Conservation (phyloP, 495 filamentous ascomycete genomes). For the Xeromyces bisporus region DNA sequence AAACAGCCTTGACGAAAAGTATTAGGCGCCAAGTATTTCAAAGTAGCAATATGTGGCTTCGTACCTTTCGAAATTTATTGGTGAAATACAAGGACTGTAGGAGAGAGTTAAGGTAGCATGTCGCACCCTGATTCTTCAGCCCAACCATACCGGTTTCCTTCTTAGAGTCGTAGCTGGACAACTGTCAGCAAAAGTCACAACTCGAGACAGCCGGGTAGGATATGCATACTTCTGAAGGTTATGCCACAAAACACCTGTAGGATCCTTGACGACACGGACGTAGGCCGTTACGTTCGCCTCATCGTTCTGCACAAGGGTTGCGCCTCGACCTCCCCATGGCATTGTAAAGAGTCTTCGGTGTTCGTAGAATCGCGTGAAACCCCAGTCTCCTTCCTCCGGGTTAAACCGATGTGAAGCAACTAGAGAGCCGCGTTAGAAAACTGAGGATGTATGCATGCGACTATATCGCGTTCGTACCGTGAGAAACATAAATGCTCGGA, state of each 20-base stretch:
- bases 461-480: constrained; percentile 28
- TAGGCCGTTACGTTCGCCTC: constrained; percentile 80
- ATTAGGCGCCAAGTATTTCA: not conserved
- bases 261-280: constrained; percentile 85
- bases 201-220: not conserved
- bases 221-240: constrained; percentile 72
- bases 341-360: constrained; percentile 62
- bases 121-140: constrained; percentile 92
- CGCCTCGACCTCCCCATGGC: constrained; percentile 46
- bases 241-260: constrained; percentile 98
- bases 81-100: constrained; percentile 96
- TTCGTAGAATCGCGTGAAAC: constrained; percentile 86
- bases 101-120: constrained; percentile 95
- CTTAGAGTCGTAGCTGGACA: constrained; percentile 78
- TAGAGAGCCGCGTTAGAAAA: constrained; percentile 10
- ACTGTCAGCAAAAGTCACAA: constrained; percentile 8
- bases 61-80: constrained; percentile 86
- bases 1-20: constrained; percentile 52
- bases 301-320: constrained; percentile 79
- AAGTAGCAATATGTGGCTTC: constrained; percentile 4
- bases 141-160: constrained; percentile 96
- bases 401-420: constrained; percentile 79
- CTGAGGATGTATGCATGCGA: constrained; percentile 5
- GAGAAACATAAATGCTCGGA: constrained; percentile 55
- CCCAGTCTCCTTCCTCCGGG: constrained; percentile 95